These are phyloP conservation scores for Avena sativa DNA, from an alignment of 176 grass and related monocot species.

Conservation along the genomic window DNA sequence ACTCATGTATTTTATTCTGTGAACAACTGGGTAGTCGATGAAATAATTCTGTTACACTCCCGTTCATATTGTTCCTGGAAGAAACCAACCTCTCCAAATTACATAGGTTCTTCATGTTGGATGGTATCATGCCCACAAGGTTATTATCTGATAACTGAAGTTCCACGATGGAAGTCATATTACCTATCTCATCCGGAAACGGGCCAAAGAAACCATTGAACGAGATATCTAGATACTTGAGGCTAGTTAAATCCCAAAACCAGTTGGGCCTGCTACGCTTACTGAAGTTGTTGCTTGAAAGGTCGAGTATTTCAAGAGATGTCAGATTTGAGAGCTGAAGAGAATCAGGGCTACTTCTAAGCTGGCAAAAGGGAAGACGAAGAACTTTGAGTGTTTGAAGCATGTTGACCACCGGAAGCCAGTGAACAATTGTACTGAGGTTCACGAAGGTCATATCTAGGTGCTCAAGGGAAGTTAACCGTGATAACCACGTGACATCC, in stretches of 20 bases:
- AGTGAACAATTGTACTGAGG: background rate
- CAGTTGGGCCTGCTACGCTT: background rate
- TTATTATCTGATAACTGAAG: background rate
- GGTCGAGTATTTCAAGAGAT: background rate
- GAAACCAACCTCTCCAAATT: background rate
- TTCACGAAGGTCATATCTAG: background rate
- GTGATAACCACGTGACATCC: slow-evolving; percentile 30
- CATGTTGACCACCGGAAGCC: background rate
- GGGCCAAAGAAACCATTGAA: background rate
- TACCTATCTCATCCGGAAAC: background rate
- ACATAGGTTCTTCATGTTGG: background rate
- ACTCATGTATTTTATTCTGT: background rate
- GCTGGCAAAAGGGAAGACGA: fast-evolving
- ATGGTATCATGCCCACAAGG: background rate
- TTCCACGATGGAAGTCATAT: background rate
- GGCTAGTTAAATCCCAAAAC: slow-evolving; percentile 12
- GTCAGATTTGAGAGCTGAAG: background rate
- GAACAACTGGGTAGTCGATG: background rate
- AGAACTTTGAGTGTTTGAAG: background rate
- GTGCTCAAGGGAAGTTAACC: slow-evolving; percentile 20
- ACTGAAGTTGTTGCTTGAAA: fast-evolving
- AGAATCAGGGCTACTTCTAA: background rate
- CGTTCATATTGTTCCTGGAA: background rate
- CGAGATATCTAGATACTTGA: background rate
- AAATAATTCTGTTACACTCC: background rate